Percentiles rank a stretch among this genome's conserved stretches.
Evolutionary conservation across 2,329 filamentous ascomycete species (phyloP).

Genomic region (Cryphonectria nitschkei): DNA sequence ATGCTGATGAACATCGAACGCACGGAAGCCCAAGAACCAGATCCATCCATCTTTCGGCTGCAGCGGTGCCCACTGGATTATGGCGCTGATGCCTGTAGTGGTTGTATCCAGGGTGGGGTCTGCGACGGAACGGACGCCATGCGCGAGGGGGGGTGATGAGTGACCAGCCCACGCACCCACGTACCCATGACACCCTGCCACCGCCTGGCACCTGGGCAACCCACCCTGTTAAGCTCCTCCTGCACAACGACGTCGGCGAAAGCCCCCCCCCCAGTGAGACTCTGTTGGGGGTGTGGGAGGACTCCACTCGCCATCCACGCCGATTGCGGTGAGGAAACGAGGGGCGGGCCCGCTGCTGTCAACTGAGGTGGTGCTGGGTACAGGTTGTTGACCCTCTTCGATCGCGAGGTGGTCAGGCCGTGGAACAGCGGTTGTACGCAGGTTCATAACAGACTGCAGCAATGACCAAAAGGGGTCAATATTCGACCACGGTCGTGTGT

Average conservation of each 20-base stretch:
- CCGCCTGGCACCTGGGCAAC: constrained; percentile 9
- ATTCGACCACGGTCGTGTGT: not conserved
- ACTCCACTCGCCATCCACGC: constrained; percentile 1
- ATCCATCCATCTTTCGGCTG: constrained; percentile 26
- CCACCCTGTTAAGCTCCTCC: constrained; percentile 7
- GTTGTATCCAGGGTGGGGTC: constrained; percentile 18
- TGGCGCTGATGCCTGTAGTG: constrained; percentile 18
- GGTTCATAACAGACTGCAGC: not conserved
- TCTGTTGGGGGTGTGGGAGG: constrained; percentile 14
- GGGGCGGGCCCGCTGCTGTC: not conserved
- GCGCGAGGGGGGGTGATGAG: constrained; percentile 17
- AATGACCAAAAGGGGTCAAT: not conserved
- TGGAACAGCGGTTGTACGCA: not conserved
- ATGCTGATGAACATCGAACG: constrained; percentile 21
- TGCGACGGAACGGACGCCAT: constrained; percentile 16
- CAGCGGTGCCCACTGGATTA: constrained; percentile 22
- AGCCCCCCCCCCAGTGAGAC: constrained; percentile 13
- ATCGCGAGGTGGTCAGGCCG: not conserved
- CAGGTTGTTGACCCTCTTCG: not conserved
- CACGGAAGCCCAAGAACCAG: constrained; percentile 21
- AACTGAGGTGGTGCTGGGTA: not conserved
- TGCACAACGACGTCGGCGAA: constrained; percentile 28
- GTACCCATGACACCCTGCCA: not conserved
- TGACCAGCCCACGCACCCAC: not conserved
- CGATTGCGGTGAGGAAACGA: constrained; percentile 14